phyloP scores from a whole-genome alignment of 1,139 yeast genomes.

The Saccharomyces hybrid region DNA sequence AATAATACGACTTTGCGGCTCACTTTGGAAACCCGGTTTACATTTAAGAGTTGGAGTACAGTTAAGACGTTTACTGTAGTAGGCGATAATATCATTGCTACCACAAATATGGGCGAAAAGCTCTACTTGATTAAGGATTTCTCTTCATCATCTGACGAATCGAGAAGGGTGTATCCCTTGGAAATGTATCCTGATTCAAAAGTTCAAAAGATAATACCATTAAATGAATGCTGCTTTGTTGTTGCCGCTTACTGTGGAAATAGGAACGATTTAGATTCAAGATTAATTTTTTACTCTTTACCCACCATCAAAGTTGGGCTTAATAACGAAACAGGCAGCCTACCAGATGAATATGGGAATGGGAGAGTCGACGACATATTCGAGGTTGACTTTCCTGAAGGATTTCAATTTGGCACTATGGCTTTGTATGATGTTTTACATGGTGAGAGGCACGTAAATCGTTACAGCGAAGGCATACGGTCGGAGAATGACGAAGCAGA shows the following conservation, averaged over 20 bases:
- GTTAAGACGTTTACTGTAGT: constrained; percentile 12
- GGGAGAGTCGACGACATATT: constrained; percentile 8
- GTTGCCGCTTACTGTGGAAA: background rate
- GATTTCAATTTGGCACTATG: background rate
- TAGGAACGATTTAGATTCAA: background rate
- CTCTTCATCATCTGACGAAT: background rate
- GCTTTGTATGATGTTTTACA: background rate
- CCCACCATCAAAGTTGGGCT: background rate
- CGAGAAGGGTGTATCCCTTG: background rate
- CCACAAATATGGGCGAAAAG: constrained; percentile 4
- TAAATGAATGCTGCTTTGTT: background rate
- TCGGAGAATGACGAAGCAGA: background rate
- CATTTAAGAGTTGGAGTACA: constrained; percentile 10
- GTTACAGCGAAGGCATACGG: background rate
- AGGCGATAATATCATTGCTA: constrained; percentile 11
- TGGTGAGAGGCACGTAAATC: background rate
- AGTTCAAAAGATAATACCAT: background rate
- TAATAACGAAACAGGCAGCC: background rate
- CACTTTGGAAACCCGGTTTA: constrained; percentile 1
- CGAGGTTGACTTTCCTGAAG: constrained; percentile 5
- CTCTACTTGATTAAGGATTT: background rate
- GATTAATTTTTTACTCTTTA: background rate
- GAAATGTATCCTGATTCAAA: background rate
- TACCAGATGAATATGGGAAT: constrained; percentile 3
- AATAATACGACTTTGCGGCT: background rate